Percentiles rank a stretch among this genome's conserved stretches.
These are phyloP conservation scores for Syzygium grande DNA, from an alignment of 345 rosid species.

Conservation along the genomic window DNA sequence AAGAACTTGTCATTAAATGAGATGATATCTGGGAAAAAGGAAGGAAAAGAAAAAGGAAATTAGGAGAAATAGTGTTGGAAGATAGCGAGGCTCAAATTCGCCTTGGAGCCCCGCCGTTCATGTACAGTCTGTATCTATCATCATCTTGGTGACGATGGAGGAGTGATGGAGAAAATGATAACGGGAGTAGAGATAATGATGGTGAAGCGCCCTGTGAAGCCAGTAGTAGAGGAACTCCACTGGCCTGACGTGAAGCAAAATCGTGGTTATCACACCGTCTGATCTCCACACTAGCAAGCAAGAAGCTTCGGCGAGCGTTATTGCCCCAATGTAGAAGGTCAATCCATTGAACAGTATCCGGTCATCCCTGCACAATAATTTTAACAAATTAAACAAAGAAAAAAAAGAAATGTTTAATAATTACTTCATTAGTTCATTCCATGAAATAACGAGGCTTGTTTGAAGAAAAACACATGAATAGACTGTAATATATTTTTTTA, in stretches of 20 bases:
- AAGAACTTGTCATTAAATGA: too few species aligned
- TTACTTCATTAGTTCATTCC: neutral
- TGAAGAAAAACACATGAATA: neutral
- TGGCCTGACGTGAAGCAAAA: conserved; percentile 36
- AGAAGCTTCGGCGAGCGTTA: conserved; percentile 1
- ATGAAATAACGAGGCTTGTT: neutral
- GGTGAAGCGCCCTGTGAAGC: conserved; percentile 75
- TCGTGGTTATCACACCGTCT: conserved; percentile 36
- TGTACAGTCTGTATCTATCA: too few species aligned
- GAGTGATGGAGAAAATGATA: conserved; percentile 92
- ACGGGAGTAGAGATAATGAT: conserved; percentile 76
- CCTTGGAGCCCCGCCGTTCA: too few species aligned
- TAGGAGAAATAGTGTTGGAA: too few species aligned
- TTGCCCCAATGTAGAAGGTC: conserved; percentile 18
- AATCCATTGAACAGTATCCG: conserved; percentile 48
- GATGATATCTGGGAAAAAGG: too few species aligned
- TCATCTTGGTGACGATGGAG: conserved; percentile 57
- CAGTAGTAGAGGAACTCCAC: conserved; percentile 81
- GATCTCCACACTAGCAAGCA: neutral
- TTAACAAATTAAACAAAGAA: neutral
- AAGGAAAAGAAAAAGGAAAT: too few species aligned
- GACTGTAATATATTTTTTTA: neutral
- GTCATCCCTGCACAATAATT: conserved; percentile 49
- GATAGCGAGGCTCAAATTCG: too few species aligned
- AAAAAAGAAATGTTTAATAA: neutral